Evolutionary conservation across 2,329 filamentous ascomycete species (phyloP), one percentile per base, ranked within the genome.

Genomic region (Xylaria sp.): DNA sequence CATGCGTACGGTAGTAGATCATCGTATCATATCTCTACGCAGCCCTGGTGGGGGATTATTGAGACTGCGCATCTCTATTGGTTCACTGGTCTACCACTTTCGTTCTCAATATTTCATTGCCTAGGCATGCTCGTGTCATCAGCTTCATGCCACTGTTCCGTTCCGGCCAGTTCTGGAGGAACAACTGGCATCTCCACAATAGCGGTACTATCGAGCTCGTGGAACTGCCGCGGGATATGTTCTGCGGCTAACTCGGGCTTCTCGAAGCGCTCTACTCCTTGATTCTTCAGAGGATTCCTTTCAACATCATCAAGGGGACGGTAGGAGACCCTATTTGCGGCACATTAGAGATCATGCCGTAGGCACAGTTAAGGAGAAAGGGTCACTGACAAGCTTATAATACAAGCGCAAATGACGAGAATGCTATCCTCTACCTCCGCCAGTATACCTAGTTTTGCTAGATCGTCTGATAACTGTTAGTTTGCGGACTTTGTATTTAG

Each of bases 231-330:
- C 15, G 33, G 58, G 12, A 52, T 7, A 62, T 28, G 9, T 18
- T 62, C 59, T n/a, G 59, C 59, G 9, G 48, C n/a, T 9, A 62
- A 41, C n/a, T 62, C 59, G 12, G 59, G 59, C 52, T 62, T 62
- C 33, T 62, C 59, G 31, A 54, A 62, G 41, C 48, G 59, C 33
- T 12, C 59, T 31, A 39, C 23, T 31, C 20, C 59, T 20, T 31
- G 2, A 20, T 20, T 54, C 33, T 62, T 31, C 33, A 46, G 48
- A 43, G 20, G 2, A 13, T 20, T 54, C 33, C 54, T 23, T 23
- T 54, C 59, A 31, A 54, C 3, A 43, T n/a, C 2, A 15, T 10
- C n/a, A 8, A 62, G 13, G 4, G 48, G 36, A 31, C 39, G 59
- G 20, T 20, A 43, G 12, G 23, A 54, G 48, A 54, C 33, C 20